Evolutionary conservation across 768 basidiomycete genomes (phyloP).

Genomic region (Cyclocybe cylindracea): DNA sequence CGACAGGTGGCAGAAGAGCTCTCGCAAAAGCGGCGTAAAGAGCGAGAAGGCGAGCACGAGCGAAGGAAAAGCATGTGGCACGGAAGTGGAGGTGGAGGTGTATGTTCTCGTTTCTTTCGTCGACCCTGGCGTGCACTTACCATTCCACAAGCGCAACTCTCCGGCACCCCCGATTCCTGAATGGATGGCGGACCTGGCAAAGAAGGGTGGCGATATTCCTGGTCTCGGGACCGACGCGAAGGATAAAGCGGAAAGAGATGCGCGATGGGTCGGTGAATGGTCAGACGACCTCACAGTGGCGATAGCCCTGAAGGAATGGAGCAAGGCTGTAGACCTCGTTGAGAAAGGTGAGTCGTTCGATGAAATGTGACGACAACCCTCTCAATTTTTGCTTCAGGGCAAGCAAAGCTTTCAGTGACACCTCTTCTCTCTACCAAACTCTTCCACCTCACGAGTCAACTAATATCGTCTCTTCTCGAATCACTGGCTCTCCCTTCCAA

Average conservation of each 20-base stretch:
- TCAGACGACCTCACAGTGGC: conserved; percentile 90
- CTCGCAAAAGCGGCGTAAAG: conserved; percentile 83
- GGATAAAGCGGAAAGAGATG: conserved; percentile 78
- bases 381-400: conserved; percentile 39
- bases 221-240: conserved; percentile 54
- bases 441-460: conserved; percentile 60
- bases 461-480: conserved; percentile 69
- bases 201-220: conserved; percentile 50
- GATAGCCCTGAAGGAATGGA: conserved; percentile 88
- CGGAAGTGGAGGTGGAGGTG: conserved; percentile 43
- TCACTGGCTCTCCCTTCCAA: conserved; percentile 76
- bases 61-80: conserved; percentile 78
- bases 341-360: conserved; percentile 64
- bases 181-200: conserved; percentile 73
- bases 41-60: conserved; percentile 92
- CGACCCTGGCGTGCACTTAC: not conserved
- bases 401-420: conserved; percentile 57
- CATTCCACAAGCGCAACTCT: conserved; percentile 26
- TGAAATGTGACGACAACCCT: not conserved
- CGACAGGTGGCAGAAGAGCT: conserved; percentile 93
- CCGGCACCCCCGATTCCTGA: conserved; percentile 65
- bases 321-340: conserved; percentile 79
- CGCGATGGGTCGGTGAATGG: conserved; percentile 88
- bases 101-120: conserved; percentile 15
- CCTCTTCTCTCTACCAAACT: conserved; percentile 62